Conservation (phyloP, 257 asterid species). For the Leptodermis oblonga region DNA sequence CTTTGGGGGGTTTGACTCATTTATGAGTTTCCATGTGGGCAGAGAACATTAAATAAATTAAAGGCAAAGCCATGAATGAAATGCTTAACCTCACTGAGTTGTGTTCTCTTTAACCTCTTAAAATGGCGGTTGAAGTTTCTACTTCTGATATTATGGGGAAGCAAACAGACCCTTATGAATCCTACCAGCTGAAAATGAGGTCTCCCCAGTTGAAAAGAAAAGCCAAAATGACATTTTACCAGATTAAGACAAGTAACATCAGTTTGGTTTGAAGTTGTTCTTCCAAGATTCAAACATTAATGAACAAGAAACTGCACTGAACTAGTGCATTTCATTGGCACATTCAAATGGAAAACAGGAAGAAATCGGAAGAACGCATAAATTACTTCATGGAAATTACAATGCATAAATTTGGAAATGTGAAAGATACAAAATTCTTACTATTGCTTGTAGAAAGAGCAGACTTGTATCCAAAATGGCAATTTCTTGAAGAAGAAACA, state of each 20-base stretch:
- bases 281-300: not conserved
- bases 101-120: not conserved
- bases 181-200: not conserved
- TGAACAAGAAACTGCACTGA: not conserved
- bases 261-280: constrained; percentile 15
- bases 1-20: not conserved
- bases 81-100: not conserved
- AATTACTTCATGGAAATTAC: not conserved
- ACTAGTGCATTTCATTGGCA: not conserved
- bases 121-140: constrained; percentile 3
- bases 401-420: not conserved
- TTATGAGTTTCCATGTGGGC: constrained; percentile 15
- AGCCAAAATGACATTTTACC: not conserved
- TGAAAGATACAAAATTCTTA: constrained; percentile 12
- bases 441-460: constrained; percentile 3
- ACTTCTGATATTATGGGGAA: not conserved
- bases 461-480: constrained; percentile 8
- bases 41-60: constrained; percentile 4
- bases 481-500: constrained; percentile 11
- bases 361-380: not conserved
- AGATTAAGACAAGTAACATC: constrained; percentile 13
- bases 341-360: constrained; percentile 7
- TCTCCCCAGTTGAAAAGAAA: not conserved
- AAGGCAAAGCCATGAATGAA: not conserved
- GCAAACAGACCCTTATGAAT: not conserved